Percentiles rank a stretch among this genome's conserved stretches.
Conservation (phyloP, 257 asterid genomes). For the Salvia splendens region DNA sequence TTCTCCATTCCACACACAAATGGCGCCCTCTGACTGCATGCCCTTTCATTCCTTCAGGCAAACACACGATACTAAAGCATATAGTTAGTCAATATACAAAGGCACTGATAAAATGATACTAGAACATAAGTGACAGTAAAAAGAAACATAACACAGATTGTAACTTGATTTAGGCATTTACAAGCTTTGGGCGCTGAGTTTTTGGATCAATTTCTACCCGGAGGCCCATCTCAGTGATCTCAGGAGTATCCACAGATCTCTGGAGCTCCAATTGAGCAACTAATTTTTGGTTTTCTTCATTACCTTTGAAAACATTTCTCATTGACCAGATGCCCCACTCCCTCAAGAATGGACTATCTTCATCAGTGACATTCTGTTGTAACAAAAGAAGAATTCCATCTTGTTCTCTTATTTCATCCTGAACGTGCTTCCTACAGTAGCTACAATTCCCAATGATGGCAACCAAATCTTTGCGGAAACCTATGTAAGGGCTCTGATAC, state of each 20-base stretch:
- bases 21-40: neutral
- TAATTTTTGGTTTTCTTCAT: slow-evolving; percentile 57
- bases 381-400: slow-evolving; percentile 65
- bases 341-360: slow-evolving; percentile 84
- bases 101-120: neutral
- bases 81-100: neutral
- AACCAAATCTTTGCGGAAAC: slow-evolving; percentile 77
- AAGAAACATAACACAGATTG: neutral
- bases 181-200: slow-evolving; percentile 76
- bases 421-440: slow-evolving; percentile 56
- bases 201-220: slow-evolving; percentile 73
- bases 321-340: slow-evolving; percentile 90
- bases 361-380: slow-evolving; percentile 79
- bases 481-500: slow-evolving; percentile 69
- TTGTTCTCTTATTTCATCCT: slow-evolving; percentile 66
- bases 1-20: neutral
- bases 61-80: neutral
- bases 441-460: slow-evolving; percentile 76
- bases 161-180: slow-evolving; percentile 44
- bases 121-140: neutral
- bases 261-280: slow-evolving; percentile 69
- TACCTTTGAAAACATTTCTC: slow-evolving; percentile 75
- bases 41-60: neutral
- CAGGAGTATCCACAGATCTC: slow-evolving; percentile 68
- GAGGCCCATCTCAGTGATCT: slow-evolving; percentile 63